Conservation (phyloP, 2,329 filamentous ascomycete species). For the Monosporascus cannonballus region DNA sequence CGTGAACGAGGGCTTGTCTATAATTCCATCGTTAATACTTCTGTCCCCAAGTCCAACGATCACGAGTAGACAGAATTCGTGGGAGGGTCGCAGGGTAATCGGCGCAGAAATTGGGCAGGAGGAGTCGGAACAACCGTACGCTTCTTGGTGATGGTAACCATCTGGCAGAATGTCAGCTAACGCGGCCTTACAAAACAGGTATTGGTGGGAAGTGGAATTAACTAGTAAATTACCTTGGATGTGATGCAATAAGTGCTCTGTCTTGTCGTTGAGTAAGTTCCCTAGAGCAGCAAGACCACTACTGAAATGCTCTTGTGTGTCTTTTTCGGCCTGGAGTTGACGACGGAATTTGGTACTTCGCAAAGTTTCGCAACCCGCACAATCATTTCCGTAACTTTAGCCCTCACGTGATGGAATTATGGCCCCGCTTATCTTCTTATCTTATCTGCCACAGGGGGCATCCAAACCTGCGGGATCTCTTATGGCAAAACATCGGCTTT, state of each 20-base stretch:
- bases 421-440: neutral
- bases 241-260: neutral
- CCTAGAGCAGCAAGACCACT: neutral
- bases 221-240: neutral
- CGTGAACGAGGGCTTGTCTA: conserved; percentile 78
- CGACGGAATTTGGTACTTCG: neutral
- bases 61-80: no score
- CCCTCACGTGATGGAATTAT: neutral
- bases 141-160: neutral
- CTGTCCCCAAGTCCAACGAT: neutral
- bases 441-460: neutral
- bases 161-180: neutral
- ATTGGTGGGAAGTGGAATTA: neutral
- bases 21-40: conserved; percentile 33
- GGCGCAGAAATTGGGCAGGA: neutral
- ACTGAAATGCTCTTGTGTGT: neutral
- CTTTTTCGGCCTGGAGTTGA: neutral
- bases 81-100: neutral
- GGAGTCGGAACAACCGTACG: neutral
- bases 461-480: no score
- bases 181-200: no score
- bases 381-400: neutral
- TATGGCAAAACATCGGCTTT: no score
- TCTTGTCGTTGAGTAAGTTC: neutral
- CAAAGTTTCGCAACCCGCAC: neutral